Conservation (phyloP, 768 basidiomycete genomes). For the Gelatoporia subvermispora region DNA sequence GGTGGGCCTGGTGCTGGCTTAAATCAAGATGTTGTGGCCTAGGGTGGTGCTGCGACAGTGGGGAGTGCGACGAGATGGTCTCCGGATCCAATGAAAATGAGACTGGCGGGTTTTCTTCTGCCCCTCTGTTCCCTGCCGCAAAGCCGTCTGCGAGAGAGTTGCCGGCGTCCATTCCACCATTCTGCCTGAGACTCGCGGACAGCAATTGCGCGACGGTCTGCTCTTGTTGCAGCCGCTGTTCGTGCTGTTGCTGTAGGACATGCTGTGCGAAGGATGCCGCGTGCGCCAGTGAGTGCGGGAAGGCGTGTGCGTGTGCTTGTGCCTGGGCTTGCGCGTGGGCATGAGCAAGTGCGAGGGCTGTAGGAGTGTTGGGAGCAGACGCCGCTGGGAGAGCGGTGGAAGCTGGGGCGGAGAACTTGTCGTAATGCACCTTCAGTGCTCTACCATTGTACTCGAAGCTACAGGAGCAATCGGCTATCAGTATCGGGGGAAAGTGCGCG, state of each 20-base stretch:
- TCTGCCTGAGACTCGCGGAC: slow-evolving; percentile 1
- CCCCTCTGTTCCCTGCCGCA: no score
- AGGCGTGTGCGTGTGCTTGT: background rate
- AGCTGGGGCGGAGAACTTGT: slow-evolving; percentile 59
- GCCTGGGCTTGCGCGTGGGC: background rate
- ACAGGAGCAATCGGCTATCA: slow-evolving; percentile 2
- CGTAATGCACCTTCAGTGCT: slow-evolving; percentile 84
- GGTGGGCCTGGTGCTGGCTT: slow-evolving; percentile 2
- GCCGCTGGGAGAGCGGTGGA: slow-evolving; percentile 9
- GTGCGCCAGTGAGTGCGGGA: slow-evolving; percentile 4
- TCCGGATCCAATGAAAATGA: background rate
- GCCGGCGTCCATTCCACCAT: background rate
- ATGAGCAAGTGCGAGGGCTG: slow-evolving; percentile 8
- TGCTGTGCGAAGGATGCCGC: slow-evolving; percentile 16
- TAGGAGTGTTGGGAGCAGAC: slow-evolving; percentile 11
- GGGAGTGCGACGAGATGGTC: slow-evolving; percentile 2
- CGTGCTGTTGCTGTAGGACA: slow-evolving; percentile 10
- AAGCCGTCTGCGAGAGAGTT: no score
- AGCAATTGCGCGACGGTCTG: slow-evolving; percentile 1
- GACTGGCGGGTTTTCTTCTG: slow-evolving; percentile 7
- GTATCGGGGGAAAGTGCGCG: slow-evolving; percentile 2
- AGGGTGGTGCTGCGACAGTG: background rate
- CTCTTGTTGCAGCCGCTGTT: slow-evolving; percentile 5
- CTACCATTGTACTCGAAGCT: slow-evolving; percentile 90
- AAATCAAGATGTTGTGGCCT: background rate